A percentile compares a stretch with the other conserved stretches of the same genome.
These are phyloP conservation scores for Panellus pusillus DNA, from an alignment of 768 basidiomycete genomes.

Conservation along the genomic window DNA sequence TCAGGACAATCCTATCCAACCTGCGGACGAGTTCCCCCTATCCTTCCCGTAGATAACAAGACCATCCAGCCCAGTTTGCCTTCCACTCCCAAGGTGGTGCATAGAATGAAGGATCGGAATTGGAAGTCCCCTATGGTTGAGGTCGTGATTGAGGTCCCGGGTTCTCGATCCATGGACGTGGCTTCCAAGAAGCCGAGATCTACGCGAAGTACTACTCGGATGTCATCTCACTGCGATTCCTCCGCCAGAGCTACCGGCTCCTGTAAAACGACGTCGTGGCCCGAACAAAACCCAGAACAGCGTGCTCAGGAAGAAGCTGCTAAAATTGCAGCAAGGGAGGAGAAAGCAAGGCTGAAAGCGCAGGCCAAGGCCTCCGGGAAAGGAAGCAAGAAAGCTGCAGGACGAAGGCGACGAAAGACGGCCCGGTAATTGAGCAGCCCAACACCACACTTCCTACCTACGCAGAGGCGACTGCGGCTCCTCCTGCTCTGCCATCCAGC, in stretches of 20 bases:
- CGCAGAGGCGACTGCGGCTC: neutral
- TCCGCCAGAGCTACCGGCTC: slow-evolving; percentile 24
- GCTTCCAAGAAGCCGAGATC: neutral
- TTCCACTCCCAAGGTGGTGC: slow-evolving; percentile 35
- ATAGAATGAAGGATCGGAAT: slow-evolving; percentile 43
- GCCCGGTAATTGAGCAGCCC: neutral
- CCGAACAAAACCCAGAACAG: slow-evolving; percentile 25
- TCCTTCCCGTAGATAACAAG: slow-evolving; percentile 17
- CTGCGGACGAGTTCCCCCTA: slow-evolving; percentile 34
- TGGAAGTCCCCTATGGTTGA: slow-evolving; percentile 27
- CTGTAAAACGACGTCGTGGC: slow-evolving; percentile 19
- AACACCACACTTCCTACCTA: neutral
- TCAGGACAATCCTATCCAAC: slow-evolving; percentile 44
- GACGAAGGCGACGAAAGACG: neutral
- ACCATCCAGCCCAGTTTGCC: neutral
- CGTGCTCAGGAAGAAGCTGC: slow-evolving; percentile 23
- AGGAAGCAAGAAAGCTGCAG: neutral
- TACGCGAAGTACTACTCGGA: slow-evolving; percentile 20
- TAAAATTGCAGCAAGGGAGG: slow-evolving; percentile 16
- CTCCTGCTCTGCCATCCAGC: neutral
- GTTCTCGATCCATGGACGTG: neutral
- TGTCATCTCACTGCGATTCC: slow-evolving; percentile 23
- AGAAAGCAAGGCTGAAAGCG: slow-evolving; percentile 13
- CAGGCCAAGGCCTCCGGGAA: slow-evolving; percentile 9
- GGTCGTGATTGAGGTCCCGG: neutral